Base-by-base conservation (phyloP, 345 rosid species). In the Citrus trifoliata region DNA sequence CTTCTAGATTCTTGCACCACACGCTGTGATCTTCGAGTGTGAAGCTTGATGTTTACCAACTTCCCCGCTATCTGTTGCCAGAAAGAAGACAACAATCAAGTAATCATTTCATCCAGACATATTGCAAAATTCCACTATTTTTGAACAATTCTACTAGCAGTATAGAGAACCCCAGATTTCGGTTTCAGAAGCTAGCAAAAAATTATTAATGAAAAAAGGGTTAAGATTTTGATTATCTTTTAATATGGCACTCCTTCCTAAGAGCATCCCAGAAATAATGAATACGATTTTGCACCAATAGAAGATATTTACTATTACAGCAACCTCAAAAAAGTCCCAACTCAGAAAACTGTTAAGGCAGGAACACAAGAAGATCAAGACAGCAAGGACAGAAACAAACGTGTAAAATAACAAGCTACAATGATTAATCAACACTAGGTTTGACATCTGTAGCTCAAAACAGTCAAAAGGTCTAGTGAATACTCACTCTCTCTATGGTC, bases 31-130 rank as follows among this genome's bases (percentile, higher is more conserved):
- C 99, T 89, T 82, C 91, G 81, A 1, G 82, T 88, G 81, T 96
- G 98, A 69, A 96, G 98, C 92, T 91, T 94, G 66, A 93, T 88
- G 82, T 87, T 97, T 78, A 89, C 87, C 89, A 93, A 76, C 88
- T 94, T 96, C 76, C 98, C 99, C 0, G 95, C 89, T 83, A 94
- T 83, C 98, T 94, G 89, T 70, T 51, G 32, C 72, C 72, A 65
- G 71, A 63, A 10, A 51, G 35, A 2, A 75, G 79, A 66, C 24
- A 75, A 35, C 48, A 56, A 78, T 53, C 6, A 4, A 55, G 79
- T 71, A 14, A 10, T 59, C 30, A 61, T 33, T 40, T 21, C 28
- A 3, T 12, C 21, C 69, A 2, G 10, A 30, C 71, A 35, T 38
- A 56, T 18, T 0, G 46, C 59, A 61, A 37, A 12, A 72, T 65